Percentiles rank a stretch among this genome's conserved stretches.
Evolutionary conservation across 495 filamentous ascomycete species (phyloP).

Genomic region (Haplographium delicatum): DNA sequence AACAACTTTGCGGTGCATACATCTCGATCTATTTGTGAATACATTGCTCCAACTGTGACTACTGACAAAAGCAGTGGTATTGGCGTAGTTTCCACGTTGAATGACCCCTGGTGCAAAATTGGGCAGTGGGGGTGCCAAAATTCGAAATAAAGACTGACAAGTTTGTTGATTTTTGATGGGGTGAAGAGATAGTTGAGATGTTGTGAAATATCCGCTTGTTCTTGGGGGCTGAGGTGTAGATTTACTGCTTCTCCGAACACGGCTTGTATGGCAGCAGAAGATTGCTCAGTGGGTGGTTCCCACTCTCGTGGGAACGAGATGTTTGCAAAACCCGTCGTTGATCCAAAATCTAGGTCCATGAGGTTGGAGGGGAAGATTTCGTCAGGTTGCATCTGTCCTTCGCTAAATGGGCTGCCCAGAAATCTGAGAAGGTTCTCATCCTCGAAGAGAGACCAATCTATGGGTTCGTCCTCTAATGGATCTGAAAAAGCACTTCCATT

Average conservation of each 20-base stretch:
- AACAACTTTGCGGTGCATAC: slow-evolving; percentile 34
- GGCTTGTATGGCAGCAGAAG: slow-evolving; percentile 16
- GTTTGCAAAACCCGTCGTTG: background rate
- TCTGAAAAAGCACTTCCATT: slow-evolving; percentile 16
- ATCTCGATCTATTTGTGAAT: slow-evolving; percentile 37
- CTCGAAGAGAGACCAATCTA: slow-evolving; percentile 17
- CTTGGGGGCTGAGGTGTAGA: slow-evolving; percentile 32
- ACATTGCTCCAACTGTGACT: slow-evolving; percentile 44
- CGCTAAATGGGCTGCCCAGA: slow-evolving; percentile 8
- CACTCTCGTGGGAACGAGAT: slow-evolving; percentile 6
- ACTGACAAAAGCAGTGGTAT: slow-evolving; percentile 36
- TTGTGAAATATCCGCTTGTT: slow-evolving; percentile 37
- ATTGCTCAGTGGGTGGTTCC: slow-evolving; percentile 22
- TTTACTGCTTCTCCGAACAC: slow-evolving; percentile 31
- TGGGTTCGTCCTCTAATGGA: slow-evolving; percentile 10
- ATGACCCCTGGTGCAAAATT: slow-evolving; percentile 37
- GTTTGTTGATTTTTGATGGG: slow-evolving; percentile 38
- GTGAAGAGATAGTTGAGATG: slow-evolving; percentile 37
- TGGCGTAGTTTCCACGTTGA: slow-evolving; percentile 34
- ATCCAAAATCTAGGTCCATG: slow-evolving; percentile 5
- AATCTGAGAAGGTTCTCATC: slow-evolving; percentile 15
- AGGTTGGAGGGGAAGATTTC: slow-evolving; percentile 3
- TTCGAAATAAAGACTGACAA: slow-evolving; percentile 37
- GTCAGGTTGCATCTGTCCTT: slow-evolving; percentile 6
- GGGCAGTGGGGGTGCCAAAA: slow-evolving; percentile 44